phyloP scores from a whole-genome alignment of 1,139 yeast genomes.

The Taphrina sp. region DNA sequence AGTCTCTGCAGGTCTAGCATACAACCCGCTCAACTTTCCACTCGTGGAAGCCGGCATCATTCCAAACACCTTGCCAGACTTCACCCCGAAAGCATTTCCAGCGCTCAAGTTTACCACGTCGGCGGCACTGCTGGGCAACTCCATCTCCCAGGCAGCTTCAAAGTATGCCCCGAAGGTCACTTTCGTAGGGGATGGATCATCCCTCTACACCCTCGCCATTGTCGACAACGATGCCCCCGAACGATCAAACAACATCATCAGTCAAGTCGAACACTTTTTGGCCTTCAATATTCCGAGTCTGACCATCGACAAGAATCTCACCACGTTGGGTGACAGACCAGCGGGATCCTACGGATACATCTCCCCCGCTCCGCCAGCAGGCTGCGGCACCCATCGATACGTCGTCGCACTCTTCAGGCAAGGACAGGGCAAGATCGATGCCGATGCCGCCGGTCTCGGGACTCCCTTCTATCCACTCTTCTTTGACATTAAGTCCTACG shows the following conservation, averaged over 20 bases:
- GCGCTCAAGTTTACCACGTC: neutral
- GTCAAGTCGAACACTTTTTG: conserved; percentile 10
- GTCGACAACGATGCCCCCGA: conserved; percentile 19
- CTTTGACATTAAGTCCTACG: conserved; percentile 12
- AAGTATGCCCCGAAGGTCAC: conserved; percentile 1
- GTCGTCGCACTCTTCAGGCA: conserved; percentile 16
- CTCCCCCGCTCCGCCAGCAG: conserved; percentile 9
- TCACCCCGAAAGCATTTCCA: conserved; percentile 7
- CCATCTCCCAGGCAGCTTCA: conserved; percentile 1
- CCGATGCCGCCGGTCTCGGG: conserved; percentile 8
- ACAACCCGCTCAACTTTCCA: conserved; percentile 8
- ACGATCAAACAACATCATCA: conserved; percentile 16
- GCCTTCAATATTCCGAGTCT: conserved; percentile 18
- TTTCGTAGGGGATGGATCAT: neutral
- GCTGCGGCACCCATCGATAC: conserved; percentile 19
- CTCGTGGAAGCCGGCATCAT: conserved; percentile 2
- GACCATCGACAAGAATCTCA: conserved; percentile 2
- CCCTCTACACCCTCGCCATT: conserved; percentile 9
- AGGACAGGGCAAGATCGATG: conserved; percentile 4
- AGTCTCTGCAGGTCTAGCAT: conserved; percentile 1
- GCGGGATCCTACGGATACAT: conserved; percentile 8
- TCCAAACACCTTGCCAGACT: conserved; percentile 20
- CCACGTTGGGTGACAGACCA: conserved; percentile 12
- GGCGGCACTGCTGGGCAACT: conserved; percentile 12
- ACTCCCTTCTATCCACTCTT: conserved; percentile 15